Percentiles rank a stretch among this genome's conserved stretches.
These are phyloP conservation scores for Cladophialophora bantiana DNA, from an alignment of 2,329 filamentous ascomycete species.

Conservation along the genomic window DNA sequence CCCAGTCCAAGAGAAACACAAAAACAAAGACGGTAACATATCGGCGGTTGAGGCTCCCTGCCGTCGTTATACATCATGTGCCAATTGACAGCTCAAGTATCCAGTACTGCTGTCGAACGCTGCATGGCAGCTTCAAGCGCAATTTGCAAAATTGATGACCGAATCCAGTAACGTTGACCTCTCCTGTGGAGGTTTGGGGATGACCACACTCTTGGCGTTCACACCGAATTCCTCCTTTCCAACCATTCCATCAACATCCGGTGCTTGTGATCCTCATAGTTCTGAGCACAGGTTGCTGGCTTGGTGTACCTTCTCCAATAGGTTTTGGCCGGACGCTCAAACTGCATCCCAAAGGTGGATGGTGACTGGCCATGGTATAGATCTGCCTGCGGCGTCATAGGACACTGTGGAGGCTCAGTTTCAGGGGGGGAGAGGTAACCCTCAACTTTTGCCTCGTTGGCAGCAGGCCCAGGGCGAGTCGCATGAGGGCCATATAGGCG, in stretches of 20 bases:
- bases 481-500: constrained; percentile 4
- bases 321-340: constrained; percentile 15
- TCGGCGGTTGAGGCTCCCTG: not conserved
- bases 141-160: not conserved
- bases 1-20: not conserved
- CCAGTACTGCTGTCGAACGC: not conserved
- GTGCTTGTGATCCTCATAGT: constrained; percentile 35
- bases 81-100: not conserved
- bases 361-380: constrained; percentile 33
- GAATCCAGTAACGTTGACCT: not conserved
- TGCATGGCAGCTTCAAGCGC: not conserved
- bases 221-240: constrained; percentile 26
- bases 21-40: not conserved
- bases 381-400: constrained; percentile 32
- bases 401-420: constrained; percentile 17
- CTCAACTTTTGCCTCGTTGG: not conserved
- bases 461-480: not conserved
- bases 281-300: constrained; percentile 20
- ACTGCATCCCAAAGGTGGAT: constrained; percentile 34
- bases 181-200: not conserved
- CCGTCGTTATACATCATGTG: not conserved
- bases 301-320: constrained; percentile 23
- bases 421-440: constrained; percentile 23
- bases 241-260: constrained; percentile 37
- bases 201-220: not conserved